These are phyloP conservation scores for Mucor plumbeus DNA, from an alignment of 371 early-diverging fungal genomes.

Conservation along the genomic window DNA sequence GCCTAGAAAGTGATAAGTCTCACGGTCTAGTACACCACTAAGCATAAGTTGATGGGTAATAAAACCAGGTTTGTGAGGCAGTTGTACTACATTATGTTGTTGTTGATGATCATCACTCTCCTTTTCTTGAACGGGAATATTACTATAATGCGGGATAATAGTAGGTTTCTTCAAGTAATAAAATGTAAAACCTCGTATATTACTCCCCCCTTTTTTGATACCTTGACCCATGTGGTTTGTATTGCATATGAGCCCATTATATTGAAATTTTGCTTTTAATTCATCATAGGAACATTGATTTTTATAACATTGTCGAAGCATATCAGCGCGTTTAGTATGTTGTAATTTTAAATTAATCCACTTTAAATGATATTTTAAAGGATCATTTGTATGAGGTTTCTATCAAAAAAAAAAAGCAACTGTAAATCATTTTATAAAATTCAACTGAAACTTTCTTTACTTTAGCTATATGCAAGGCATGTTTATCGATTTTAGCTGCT, in stretches of 20 bases:
- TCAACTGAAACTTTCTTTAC: not conserved
- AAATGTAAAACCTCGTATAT: not conserved
- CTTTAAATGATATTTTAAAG: constrained; percentile 8
- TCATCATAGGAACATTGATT: constrained; percentile 32
- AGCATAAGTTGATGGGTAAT: constrained; percentile 9
- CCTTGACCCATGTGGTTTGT: not conserved
- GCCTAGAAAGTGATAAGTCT: not conserved
- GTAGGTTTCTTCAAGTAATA: not conserved
- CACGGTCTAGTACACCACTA: not conserved
- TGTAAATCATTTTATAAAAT: no score
- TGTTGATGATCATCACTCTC: not conserved
- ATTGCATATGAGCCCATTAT: not conserved
- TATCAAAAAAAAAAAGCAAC: not conserved
- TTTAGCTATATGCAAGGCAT: constrained; percentile 6
- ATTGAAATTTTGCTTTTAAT: constrained; percentile 20
- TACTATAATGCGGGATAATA: not conserved
- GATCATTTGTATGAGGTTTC: not conserved
- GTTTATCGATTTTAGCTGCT: not conserved
- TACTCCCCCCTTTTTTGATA: not conserved
- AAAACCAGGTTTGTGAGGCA: constrained; percentile 21
- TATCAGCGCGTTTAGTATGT: constrained; percentile 22
- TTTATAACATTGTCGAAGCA: constrained; percentile 23
- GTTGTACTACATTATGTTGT: constrained; percentile 9
- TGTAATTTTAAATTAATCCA: constrained; percentile 21
- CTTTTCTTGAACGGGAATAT: not conserved